A percentile compares a stretch with the other conserved stretches of the same genome.
Conservation (phyloP, 768 basidiomycete genomes). For the Chalciporus pseudorubinellus region DNA sequence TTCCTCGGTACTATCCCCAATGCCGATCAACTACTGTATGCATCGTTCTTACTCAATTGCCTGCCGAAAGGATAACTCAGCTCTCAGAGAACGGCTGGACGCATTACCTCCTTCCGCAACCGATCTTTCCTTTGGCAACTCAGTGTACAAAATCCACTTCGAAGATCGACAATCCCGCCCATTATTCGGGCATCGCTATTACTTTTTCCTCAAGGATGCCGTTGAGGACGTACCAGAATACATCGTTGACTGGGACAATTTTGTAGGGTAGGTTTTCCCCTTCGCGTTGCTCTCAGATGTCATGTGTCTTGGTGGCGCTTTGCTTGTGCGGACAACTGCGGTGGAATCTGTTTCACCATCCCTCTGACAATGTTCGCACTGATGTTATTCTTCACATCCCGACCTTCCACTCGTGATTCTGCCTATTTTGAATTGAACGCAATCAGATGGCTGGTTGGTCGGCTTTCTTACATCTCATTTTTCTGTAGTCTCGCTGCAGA, state of each 20-base stretch:
- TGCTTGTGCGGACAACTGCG: neutral
- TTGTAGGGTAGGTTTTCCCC: conserved; percentile 60
- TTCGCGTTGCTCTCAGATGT: too few relatives aligned
- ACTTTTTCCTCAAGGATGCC: conserved; percentile 91
- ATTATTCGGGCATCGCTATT: conserved; percentile 88
- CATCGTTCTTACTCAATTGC: conserved; percentile 16
- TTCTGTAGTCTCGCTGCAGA: conserved; percentile 72
- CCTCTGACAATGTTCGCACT: neutral
- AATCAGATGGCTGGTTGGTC: neutral
- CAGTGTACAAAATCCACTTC: conserved; percentile 86
- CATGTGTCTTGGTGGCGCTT: neutral
- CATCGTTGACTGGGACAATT: conserved; percentile 93
- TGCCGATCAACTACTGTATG: conserved; percentile 78
- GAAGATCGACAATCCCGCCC: conserved; percentile 62
- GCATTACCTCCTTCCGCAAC: conserved; percentile 60
- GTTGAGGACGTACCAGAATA: conserved; percentile 98
- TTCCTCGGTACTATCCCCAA: conserved; percentile 98
- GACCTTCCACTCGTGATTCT: neutral
- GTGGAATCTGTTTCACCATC: neutral
- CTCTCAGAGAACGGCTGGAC: conserved; percentile 65
- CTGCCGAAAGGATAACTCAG: conserved; percentile 13
- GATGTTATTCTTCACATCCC: neutral
- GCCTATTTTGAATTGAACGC: neutral
- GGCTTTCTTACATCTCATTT: conserved; percentile 12
- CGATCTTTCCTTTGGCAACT: conserved; percentile 85